phyloP scores from a whole-genome alignment of 2,329 filamentous ascomycete genomes.

The Curvularia sp. region DNA sequence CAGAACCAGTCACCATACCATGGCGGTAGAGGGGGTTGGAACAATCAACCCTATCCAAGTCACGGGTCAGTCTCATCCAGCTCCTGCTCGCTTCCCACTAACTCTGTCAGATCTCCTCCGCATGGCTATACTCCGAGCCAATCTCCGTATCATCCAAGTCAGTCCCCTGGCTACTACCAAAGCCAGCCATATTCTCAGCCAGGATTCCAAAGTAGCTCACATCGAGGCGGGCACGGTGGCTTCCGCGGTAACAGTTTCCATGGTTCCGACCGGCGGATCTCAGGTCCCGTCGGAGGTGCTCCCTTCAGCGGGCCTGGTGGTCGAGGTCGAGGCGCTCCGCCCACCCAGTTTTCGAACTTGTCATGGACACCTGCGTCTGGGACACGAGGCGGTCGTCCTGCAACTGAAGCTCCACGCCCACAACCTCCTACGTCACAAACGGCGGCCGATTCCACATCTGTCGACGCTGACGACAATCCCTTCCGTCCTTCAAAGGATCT shows the following conservation, averaged over 20 bases:
- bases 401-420: conserved; percentile 48
- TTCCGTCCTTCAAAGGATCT: conserved; percentile 70
- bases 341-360: conserved; percentile 67
- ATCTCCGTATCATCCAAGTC: conserved; percentile 61
- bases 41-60: conserved; percentile 54
- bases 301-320: conserved; percentile 54
- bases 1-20: conserved; percentile 67
- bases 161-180: conserved; percentile 57
- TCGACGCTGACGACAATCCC: conserved; percentile 65
- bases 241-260: conserved; percentile 65
- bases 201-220: conserved; percentile 57
- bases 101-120: conserved; percentile 53
- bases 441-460: conserved; percentile 40
- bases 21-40: conserved; percentile 62
- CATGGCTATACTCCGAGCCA: conserved; percentile 65
- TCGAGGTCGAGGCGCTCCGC: conserved; percentile 61
- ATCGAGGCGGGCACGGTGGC: conserved; percentile 60
- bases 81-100: conserved; percentile 15
- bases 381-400: conserved; percentile 60
- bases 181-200: conserved; percentile 64
- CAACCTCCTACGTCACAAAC: conserved; percentile 27
- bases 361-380: conserved; percentile 72
- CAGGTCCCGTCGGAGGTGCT: conserved; percentile 51
- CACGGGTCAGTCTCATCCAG: conserved; percentile 56
- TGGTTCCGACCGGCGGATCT: conserved; percentile 55